Evolutionary conservation across 306 rosid species (phyloP).

Genomic region (Echinosophora koreensis): DNA sequence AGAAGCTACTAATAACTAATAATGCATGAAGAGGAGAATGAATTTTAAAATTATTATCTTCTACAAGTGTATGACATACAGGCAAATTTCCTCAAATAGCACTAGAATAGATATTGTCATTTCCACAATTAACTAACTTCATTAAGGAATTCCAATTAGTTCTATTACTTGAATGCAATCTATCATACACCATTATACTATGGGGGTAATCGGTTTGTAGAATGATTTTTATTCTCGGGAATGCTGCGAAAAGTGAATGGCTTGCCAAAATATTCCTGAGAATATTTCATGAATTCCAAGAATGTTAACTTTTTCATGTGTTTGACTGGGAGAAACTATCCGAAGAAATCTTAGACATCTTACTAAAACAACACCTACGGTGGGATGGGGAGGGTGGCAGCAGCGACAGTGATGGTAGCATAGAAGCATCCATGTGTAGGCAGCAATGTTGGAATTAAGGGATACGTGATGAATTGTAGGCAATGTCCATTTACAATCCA

Average conservation of each 20-base stretch:
- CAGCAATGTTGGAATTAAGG: background rate
- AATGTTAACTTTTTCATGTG: background rate
- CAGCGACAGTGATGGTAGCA: background rate
- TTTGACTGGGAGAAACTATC: background rate
- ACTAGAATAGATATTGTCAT: too few relatives aligned
- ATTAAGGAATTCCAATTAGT: too few relatives aligned
- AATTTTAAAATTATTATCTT: too few relatives aligned
- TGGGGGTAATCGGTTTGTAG: background rate
- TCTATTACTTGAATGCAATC: too few relatives aligned
- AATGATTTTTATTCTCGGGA: background rate
- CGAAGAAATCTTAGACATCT: background rate
- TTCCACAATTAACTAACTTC: too few relatives aligned
- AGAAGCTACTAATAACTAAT: too few relatives aligned
- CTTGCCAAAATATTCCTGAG: background rate
- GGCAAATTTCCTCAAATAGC: too few relatives aligned
- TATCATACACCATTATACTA: too few relatives aligned
- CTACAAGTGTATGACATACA: too few relatives aligned
- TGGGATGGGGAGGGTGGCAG: background rate
- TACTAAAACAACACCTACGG: background rate
- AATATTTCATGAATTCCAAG: background rate
- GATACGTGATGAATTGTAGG: background rate
- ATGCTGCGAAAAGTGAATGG: background rate
- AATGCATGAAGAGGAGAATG: too few relatives aligned
- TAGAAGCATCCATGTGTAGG: background rate
- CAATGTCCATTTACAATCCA: background rate